Evolutionary conservation across 2,329 filamentous ascomycete genomes (phyloP).

Genomic region (Paecilomyces fulvus): DNA sequence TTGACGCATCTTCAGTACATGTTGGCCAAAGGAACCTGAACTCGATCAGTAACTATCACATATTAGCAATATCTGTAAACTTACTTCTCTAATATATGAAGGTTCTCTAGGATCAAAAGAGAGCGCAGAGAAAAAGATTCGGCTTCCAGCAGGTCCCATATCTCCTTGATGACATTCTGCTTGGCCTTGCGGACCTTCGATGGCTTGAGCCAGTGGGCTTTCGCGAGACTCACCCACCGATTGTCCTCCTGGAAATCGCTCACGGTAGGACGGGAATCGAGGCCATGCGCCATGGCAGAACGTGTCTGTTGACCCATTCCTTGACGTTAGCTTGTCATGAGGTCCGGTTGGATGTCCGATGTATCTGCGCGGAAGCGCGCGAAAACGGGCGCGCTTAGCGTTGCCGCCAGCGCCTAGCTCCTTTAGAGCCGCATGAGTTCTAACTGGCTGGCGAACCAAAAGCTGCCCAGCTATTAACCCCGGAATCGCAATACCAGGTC

Average conservation of each 20-base stretch:
- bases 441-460: not conserved
- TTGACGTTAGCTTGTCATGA: constrained; percentile 42
- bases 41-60: constrained; percentile 6
- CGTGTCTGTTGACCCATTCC: constrained; percentile 33
- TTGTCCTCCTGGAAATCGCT: constrained; percentile 35
- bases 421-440: constrained; percentile 23
- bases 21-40: constrained; percentile 85
- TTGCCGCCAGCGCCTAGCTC: constrained; percentile 13
- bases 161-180: constrained; percentile 71
- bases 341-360: constrained; percentile 42
- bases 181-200: constrained; percentile 68
- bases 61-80: constrained; percentile 8
- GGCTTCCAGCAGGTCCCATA: constrained; percentile 83
- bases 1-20: constrained; percentile 79
- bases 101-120: constrained; percentile 74
- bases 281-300: constrained; percentile 51
- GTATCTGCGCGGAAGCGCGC: constrained; percentile 20
- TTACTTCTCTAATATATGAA: constrained; percentile 80
- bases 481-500: not conserved
- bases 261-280: constrained; percentile 34
- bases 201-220: constrained; percentile 73
- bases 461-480: not conserved
- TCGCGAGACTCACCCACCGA: constrained; percentile 60
- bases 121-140: constrained; percentile 70
- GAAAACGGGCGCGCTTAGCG: constrained; percentile 12